Base-by-base conservation (phyloP, 164 flowering plant genomes). In the Vitis labrusca region DNA sequence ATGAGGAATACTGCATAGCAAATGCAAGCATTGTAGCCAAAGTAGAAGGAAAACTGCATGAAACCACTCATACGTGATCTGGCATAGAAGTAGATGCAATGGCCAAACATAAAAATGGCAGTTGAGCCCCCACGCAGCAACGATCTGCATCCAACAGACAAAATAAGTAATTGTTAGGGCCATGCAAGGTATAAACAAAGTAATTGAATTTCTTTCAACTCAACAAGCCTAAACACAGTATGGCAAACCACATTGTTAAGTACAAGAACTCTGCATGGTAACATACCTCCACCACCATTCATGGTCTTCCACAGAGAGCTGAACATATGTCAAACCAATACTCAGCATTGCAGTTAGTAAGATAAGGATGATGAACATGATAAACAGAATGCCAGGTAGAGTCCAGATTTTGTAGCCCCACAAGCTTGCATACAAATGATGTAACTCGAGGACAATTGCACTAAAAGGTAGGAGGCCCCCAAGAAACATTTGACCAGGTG, bases 271-370 rank as follows among this genome's bases (percentile, higher is more conserved):
- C 15, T 3, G 16, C 5, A 62, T 54, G 9, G 63, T 58, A 37
- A 70, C 84, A 64, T 87, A 91, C 98, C 97, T 89, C 98, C 98
- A 93, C 93, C 92, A 85, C 98, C 98, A 93, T 75, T 84, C 67
- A 69, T 83, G 88, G 73, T 91, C 95, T 80, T 89, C 98, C 44
- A 61, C 80, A 44, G 90, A 82, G 44, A 93, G 95, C 83, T 90
- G 95, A 75, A 91, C 77, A 71, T 83, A 90, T 30, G 95, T 89
- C 83, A 93, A 74, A 50, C 81, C 85, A 58, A 89, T 66, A 68
- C 89, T 88, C 61, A 93, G 23, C 17, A 89, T 71, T 37, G 78
- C 82, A 64, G 89, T 88, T 53, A 89, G 71, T 13, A 88, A 2
- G 68, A 90, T 56, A 51, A 91, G 88, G 73, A 88, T 70, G 61